Percentiles rank a stretch among this genome's conserved stretches.
These are phyloP conservation scores for Geotrichum macrosporum DNA, from an alignment of 1,139 yeast species.

Conservation along the genomic window DNA sequence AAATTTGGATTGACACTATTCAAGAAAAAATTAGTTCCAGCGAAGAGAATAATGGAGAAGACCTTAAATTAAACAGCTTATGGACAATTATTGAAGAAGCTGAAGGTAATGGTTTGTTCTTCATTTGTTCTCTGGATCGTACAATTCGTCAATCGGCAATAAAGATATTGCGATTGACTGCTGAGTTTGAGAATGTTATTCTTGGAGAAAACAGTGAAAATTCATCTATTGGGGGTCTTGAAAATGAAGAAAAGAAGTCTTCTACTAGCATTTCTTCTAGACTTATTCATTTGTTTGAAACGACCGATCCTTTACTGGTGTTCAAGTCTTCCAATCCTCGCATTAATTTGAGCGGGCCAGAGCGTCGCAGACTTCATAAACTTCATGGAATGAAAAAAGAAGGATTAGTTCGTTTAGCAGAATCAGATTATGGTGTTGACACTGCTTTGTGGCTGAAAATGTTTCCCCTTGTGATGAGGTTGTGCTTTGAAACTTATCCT, in stretches of 20 bases:
- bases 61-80: slow-evolving; percentile 70
- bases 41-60: slow-evolving; percentile 47
- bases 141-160: slow-evolving; percentile 70
- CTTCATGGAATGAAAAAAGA: slow-evolving; percentile 58
- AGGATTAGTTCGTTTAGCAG: slow-evolving; percentile 68
- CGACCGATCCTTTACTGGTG: slow-evolving; percentile 62
- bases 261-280: slow-evolving; percentile 71
- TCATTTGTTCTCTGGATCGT: slow-evolving; percentile 83
- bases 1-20: slow-evolving; percentile 60
- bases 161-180: slow-evolving; percentile 66
- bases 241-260: slow-evolving; percentile 36
- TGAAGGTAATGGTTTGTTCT: slow-evolving; percentile 92
- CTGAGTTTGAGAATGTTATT: slow-evolving; percentile 58
- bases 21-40: slow-evolving; percentile 11
- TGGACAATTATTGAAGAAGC: slow-evolving; percentile 86
- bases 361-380: slow-evolving; percentile 64
- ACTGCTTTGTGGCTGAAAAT: slow-evolving; percentile 91
- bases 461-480: slow-evolving; percentile 68
- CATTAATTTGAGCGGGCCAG: slow-evolving; percentile 73
- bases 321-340: slow-evolving; percentile 48
- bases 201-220: slow-evolving; percentile 12
- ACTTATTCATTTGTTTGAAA: slow-evolving; percentile 70
- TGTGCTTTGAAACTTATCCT: slow-evolving; percentile 79
- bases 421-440: slow-evolving; percentile 90
- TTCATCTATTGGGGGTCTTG: slow-evolving; percentile 17